Conservation (phyloP, 345 rosid species). For the Pistacia atlantica region DNA sequence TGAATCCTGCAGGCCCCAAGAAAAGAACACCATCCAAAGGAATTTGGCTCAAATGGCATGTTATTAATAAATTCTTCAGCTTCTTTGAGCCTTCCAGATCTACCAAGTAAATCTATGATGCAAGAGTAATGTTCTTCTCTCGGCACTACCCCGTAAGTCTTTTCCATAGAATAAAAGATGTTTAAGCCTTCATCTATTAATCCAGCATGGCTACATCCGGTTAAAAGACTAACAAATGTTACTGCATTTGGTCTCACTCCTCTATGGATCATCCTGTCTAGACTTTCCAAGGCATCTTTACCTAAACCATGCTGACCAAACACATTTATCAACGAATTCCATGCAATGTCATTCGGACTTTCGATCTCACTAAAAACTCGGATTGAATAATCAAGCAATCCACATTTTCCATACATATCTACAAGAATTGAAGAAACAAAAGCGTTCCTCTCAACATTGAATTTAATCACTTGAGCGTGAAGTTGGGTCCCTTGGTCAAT, state of each 20-base stretch:
- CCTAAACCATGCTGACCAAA: constrained; percentile 15
- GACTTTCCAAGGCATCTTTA: not conserved
- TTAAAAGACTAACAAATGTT: constrained; percentile 17
- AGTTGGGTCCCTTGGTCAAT: constrained; percentile 12
- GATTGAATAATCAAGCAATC: not conserved
- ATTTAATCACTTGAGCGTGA: constrained; percentile 11
- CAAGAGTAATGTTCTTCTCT: constrained; percentile 15
- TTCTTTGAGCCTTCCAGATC: constrained; percentile 17
- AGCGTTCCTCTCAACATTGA: constrained; percentile 4
- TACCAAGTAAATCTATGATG: constrained; percentile 8
- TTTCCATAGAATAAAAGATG: constrained; percentile 9
- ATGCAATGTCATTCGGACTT: constrained; percentile 10
- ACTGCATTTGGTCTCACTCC: constrained; percentile 17
- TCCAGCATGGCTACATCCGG: constrained; percentile 14
- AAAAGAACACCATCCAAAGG: constrained; percentile 21
- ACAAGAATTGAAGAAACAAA: constrained; percentile 17
- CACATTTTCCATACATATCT: constrained; percentile 18
- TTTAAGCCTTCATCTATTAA: constrained; percentile 13
- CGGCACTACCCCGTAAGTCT: constrained; percentile 5
- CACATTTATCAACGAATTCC: constrained; percentile 11
- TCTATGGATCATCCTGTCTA: constrained; percentile 6
- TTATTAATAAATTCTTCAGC: constrained; percentile 13
- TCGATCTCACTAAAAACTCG: constrained; percentile 4
- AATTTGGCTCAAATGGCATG: constrained; percentile 16
- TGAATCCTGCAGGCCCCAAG: constrained; percentile 17